Base-by-base conservation (phyloP, 139 green algal genomes). In the Haematococcus sp. region DNA sequence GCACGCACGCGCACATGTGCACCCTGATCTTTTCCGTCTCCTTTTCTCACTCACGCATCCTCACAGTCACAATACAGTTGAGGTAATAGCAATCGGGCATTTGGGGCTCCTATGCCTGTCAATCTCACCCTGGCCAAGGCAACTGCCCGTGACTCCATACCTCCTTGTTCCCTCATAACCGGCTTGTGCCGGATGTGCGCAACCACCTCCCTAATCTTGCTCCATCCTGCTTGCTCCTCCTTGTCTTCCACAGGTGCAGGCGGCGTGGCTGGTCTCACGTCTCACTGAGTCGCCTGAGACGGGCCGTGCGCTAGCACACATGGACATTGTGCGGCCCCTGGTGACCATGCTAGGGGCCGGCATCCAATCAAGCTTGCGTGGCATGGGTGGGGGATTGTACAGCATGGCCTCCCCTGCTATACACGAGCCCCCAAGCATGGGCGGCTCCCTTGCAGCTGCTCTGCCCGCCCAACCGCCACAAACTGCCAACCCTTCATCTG, bases 211-310 rank as follows among this genome's bases (percentile, higher is more conserved):
- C n/a, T n/a, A n/a, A n/a, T n/a, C n/a, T n/a, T n/a, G n/a, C n/a
- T n/a, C n/a, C n/a, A n/a, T n/a, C n/a, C n/a, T n/a, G n/a, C n/a
- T n/a, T n/a, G n/a, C n/a, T n/a, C n/a, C n/a, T n/a, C n/a, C n/a
- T n/a, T n/a, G n/a, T n/a, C n/a, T n/a, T n/a, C 22, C 59, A 40
- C 59, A 68, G 61, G 22, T 68, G 4, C 61, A 68, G 27, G 66
- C 66, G 31, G 74, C 52, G 0, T 80, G 66, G 66, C 55, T 80
- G 23, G 64, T 80, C 27, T 55, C 74, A 46, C 58, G 66, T 0
- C 16, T 75, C 27, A 70, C 54, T 46, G 74, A 51, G 0, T 2
- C n/a, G 17, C 4, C 28, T 3, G 34, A 28, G 23, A 16, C 55
- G 15, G 67, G 27, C 23, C 32, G 40, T 16, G 1, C 46, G 23